phyloP scores from a whole-genome alignment of 2,329 filamentous ascomycete genomes.

The Microthyrium microscopicum region DNA sequence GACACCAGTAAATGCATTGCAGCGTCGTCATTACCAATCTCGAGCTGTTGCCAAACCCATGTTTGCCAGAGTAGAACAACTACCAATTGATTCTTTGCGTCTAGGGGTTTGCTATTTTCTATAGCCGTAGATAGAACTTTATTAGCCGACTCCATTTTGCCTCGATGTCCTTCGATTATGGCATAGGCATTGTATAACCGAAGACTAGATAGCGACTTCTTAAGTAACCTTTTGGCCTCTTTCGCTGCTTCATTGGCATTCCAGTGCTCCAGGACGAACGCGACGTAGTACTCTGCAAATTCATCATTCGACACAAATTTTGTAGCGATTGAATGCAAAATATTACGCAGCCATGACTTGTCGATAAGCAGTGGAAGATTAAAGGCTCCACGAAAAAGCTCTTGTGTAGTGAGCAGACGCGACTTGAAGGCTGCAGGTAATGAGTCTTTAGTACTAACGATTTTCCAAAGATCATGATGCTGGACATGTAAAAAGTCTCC shows the following conservation, averaged over 20 bases:
- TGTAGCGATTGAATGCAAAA: conserved; percentile 49
- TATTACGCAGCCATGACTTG: conserved; percentile 57
- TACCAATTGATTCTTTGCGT: conserved; percentile 19
- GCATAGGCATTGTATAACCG: conserved; percentile 67
- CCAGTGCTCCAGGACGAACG: too few relatives aligned
- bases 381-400: not conserved
- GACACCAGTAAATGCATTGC: conserved; percentile 20
- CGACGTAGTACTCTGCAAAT: too few relatives aligned
- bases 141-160: conserved; percentile 39
- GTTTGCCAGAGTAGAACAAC: conserved; percentile 37
- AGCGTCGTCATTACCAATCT: conserved; percentile 18
- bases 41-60: conserved; percentile 54
- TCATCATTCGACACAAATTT: too few relatives aligned
- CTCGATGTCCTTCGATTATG: conserved; percentile 46
- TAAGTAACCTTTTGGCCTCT: conserved; percentile 57
- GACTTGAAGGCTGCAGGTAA: too few relatives aligned
- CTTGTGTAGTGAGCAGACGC: too few relatives aligned
- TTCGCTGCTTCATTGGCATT: conserved; percentile 43
- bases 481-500: too few relatives aligned
- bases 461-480: too few relatives aligned
- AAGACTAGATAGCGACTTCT: conserved; percentile 44
- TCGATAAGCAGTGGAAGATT: conserved; percentile 16
- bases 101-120: conserved; percentile 32
- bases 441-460: too few relatives aligned
- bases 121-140: conserved; percentile 54